Evolutionary conservation across 495 filamentous ascomycete genomes (phyloP), one percentile per base, ranked within the genome.

Genomic region (Annulohypoxylon bovei): DNA sequence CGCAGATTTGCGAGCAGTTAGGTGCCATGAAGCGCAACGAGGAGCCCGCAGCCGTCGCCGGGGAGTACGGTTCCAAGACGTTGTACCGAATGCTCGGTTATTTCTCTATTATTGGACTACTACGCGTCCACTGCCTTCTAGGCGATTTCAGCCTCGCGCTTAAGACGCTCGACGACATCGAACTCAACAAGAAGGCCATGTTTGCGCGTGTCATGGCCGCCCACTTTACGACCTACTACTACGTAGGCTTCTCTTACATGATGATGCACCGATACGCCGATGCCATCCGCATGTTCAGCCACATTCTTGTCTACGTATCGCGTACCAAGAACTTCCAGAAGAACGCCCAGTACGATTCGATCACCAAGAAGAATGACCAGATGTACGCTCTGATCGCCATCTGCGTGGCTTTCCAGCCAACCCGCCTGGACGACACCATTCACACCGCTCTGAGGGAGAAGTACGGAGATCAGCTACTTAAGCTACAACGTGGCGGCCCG

Each of bases 251-350:
- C 89, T 96, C 93, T 73, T 99, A 99, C 89, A 98, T 99, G 95
- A 99, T 99, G 95, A 94, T 98, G 92, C 93, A 95, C 80, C 92
- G 95, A 77, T 99, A 99, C 77, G 93, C 92, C 82, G 95, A 99
- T 78, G 95, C 95, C 80, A 97, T 98, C 82, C 93, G 95, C 86
- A 95, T 97, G 90, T 99, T 99, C 89, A 94, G 91, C 85, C 95
- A 99, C 86, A 99, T 99, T 81, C 88, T 99, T 78, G 92, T 99
- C 82, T 99, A 99, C 84, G 96, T 98, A 69, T 97, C 93, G 53
- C 89, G 95, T 68, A 99, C 95, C 75, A 99, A 99, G 91, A 98
- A 98, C 85, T 98, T 98, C 89, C 96, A 98, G 82, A 99, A 99
- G 90, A 93, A 90, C 79, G 91, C 94, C 25, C 93, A 94, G 81